Percentiles rank a stretch among this genome's conserved stretches.
Conservation (phyloP, 768 basidiomycete genomes). For the Scleroderma citrinum region DNA sequence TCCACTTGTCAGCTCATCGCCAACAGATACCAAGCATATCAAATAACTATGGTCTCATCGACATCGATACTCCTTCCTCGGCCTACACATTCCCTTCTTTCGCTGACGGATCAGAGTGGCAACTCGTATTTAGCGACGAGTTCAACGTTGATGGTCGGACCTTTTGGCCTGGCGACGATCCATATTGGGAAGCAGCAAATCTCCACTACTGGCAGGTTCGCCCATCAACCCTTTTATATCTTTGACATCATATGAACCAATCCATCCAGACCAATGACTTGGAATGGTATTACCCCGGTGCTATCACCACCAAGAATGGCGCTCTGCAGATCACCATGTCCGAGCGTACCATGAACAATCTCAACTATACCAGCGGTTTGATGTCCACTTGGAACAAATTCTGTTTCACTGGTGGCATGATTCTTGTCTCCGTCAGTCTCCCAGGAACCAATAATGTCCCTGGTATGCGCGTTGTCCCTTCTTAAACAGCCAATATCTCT, state of each 20-base stretch:
- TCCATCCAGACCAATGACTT: conserved; percentile 54
- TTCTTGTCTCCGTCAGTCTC: conserved; percentile 62
- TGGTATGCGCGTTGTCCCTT: conserved; percentile 22
- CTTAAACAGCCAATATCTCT: not conserved
- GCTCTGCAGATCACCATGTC: conserved; percentile 69
- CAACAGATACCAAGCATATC: conserved; percentile 48
- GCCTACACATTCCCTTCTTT: conserved; percentile 51
- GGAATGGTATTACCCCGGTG: conserved; percentile 88
- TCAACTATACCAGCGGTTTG: conserved; percentile 70
- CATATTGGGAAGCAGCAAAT: conserved; percentile 83
- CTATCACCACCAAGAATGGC: conserved; percentile 69
- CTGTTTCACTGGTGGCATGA: conserved; percentile 85
- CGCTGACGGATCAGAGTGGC: conserved; percentile 44
- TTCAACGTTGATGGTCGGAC: conserved; percentile 76
- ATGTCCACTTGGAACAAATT: conserved; percentile 83
- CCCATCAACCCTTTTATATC: not conserved
- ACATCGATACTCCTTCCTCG: conserved; percentile 63
- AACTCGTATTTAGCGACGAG: conserved; percentile 85
- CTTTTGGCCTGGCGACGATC: conserved; percentile 78
- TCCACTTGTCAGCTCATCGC: not conserved
- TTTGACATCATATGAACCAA: not conserved
- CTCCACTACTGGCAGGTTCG: conserved; percentile 71
- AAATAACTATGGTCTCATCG: conserved; percentile 70
- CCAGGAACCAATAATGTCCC: conserved; percentile 59
- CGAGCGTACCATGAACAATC: conserved; percentile 57